Evolutionary conservation across 1,284 basidiomycete species (phyloP).

Genomic region (Leccinum huronense): DNA sequence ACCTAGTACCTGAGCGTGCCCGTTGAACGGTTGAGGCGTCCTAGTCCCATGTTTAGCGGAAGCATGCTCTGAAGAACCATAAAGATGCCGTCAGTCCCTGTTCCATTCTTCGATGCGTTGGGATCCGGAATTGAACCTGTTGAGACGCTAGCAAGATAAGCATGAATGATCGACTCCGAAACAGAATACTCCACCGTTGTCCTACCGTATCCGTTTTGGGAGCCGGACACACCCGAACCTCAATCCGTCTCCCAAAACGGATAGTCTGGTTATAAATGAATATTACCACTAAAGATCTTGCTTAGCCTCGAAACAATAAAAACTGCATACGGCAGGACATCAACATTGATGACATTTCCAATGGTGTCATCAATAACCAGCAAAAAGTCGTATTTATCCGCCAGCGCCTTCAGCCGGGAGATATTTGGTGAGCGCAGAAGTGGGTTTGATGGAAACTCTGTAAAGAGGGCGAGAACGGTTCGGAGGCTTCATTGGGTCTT

Average conservation of each 20-base stretch:
- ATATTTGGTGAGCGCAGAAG: constrained; percentile 85
- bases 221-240: too few relatives aligned
- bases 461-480: constrained; percentile 60
- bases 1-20: background rate
- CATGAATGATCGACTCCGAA: background rate
- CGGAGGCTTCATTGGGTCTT: constrained; percentile 46
- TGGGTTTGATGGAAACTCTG: constrained; percentile 95
- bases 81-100: constrained; percentile 6
- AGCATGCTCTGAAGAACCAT: background rate
- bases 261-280: too few relatives aligned
- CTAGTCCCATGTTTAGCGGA: background rate
- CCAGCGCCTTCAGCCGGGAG: constrained; percentile 71
- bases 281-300: constrained; percentile 87
- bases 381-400: constrained; percentile 87
- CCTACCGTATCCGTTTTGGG: background rate
- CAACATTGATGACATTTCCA: constrained; percentile 95
- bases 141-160: background rate
- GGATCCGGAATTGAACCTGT: background rate
- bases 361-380: constrained; percentile 95
- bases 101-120: constrained; percentile 7
- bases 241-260: too few relatives aligned
- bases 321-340: constrained; percentile 87
- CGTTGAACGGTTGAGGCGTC: background rate
- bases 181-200: constrained; percentile 2
- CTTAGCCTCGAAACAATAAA: constrained; percentile 90